phyloP scores from a whole-genome alignment of 768 basidiomycete genomes.

The Trametes cingulata region DNA sequence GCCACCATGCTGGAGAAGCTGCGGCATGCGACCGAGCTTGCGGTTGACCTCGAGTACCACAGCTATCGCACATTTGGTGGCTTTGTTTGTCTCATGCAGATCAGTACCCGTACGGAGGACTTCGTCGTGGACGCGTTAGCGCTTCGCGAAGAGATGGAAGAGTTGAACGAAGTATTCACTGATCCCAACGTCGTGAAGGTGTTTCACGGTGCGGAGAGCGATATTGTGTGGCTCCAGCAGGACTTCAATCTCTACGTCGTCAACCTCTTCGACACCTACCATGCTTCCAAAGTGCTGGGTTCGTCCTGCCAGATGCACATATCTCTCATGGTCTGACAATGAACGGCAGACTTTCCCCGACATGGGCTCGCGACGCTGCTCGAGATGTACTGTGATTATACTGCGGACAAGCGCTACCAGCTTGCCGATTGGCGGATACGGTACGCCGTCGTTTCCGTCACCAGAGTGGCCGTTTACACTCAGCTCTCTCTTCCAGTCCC shows the following conservation, averaged over 20 bases:
- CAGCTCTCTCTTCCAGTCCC: constrained; percentile 47
- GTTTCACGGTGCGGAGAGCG: constrained; percentile 92
- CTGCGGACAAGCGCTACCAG: constrained; percentile 94
- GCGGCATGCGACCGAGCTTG: constrained; percentile 71
- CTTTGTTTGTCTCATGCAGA: constrained; percentile 92
- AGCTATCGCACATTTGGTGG: constrained; percentile 82
- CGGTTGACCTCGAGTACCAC: constrained; percentile 95
- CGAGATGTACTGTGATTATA: constrained; percentile 86
- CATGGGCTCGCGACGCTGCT: constrained; percentile 85
- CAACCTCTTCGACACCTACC: constrained; percentile 96
- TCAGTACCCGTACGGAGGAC: constrained; percentile 81
- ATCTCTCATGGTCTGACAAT: not conserved
- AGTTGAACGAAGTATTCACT: constrained; percentile 81
- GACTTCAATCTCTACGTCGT: constrained; percentile 94
- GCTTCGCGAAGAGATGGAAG: constrained; percentile 71
- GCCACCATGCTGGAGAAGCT: constrained; percentile 67
- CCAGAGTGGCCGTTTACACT: not conserved
- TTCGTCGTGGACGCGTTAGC: constrained; percentile 84
- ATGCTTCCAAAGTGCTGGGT: constrained; percentile 88
- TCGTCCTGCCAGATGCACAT: not conserved
- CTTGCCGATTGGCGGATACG: constrained; percentile 97
- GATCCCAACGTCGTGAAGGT: constrained; percentile 88
- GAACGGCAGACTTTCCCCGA: constrained; percentile 66
- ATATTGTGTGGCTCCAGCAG: constrained; percentile 95
- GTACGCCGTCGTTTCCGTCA: constrained; percentile 36